phyloP scores from a whole-genome alignment of 2,329 filamentous ascomycete genomes.

The Phaeosphaeria sp. region DNA sequence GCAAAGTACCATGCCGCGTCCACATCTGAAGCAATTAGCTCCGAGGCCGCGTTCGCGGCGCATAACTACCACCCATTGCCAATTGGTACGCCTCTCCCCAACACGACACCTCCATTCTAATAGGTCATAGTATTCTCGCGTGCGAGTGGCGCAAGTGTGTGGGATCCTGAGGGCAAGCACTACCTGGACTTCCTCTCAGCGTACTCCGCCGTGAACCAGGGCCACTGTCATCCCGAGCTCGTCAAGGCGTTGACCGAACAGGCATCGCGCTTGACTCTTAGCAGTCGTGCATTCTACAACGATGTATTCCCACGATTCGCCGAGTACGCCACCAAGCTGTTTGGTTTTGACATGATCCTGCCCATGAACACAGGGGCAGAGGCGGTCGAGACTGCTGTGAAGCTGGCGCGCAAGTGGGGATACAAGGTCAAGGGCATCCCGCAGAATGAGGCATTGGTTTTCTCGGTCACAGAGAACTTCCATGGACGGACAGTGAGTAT shows the following conservation, averaged over 20 bases:
- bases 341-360: constrained; percentile 96
- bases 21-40: constrained; percentile 77
- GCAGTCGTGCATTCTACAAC: constrained; percentile 95
- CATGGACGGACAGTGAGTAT: constrained; percentile 85
- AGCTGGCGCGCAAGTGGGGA: constrained; percentile 96
- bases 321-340: constrained; percentile 85
- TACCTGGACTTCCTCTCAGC: constrained; percentile 98
- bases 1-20: constrained; percentile 75
- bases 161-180: constrained; percentile 91
- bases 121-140: constrained; percentile 67
- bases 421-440: constrained; percentile 95
- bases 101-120: constrained; percentile 11
- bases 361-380: constrained; percentile 99
- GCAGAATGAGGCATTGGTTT: constrained; percentile 80
- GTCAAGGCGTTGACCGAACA: constrained; percentile 90
- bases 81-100: constrained; percentile 60
- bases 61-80: constrained; percentile 99
- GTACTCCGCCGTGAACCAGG: constrained; percentile 97
- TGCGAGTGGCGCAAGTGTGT: constrained; percentile 85
- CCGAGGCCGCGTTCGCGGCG: constrained; percentile 84
- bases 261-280: constrained; percentile 86
- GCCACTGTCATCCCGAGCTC: constrained; percentile 95
- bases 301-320: constrained; percentile 97
- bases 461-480: constrained; percentile 90
- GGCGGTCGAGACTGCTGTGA: constrained; percentile 93